These are phyloP conservation scores for Ormosia emarginata DNA, from an alignment of 306 rosid genomes.

Conservation along the genomic window DNA sequence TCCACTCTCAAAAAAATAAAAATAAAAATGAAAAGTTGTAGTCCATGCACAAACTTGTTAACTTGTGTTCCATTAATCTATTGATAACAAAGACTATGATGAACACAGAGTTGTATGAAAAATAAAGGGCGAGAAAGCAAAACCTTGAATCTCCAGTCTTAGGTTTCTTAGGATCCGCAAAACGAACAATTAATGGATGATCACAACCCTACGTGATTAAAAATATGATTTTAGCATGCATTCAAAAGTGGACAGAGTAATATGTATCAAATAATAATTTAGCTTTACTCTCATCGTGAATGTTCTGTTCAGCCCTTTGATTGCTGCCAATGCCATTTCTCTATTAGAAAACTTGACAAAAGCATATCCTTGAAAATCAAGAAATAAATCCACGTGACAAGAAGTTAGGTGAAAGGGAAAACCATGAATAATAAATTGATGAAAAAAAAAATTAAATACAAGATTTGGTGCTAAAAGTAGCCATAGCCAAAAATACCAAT, in stretches of 20 bases:
- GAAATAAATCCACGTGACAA: conserved; percentile 20
- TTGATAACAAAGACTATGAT: neutral
- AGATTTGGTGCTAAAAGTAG: conserved; percentile 5
- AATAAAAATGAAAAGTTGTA: neutral
- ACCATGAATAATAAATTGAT: conserved; percentile 12
- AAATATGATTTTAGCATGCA: conserved; percentile 26
- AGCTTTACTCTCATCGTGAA: conserved; percentile 71
- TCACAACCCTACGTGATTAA: conserved; percentile 65
- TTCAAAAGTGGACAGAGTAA: conserved; percentile 17
- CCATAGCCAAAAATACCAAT: neutral
- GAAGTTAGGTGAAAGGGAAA: conserved; percentile 21
- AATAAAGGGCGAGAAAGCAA: conserved; percentile 19
- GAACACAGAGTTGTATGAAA: conserved; percentile 7
- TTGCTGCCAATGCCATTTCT: conserved; percentile 84
- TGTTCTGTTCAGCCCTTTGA: conserved; percentile 66
- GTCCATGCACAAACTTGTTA: neutral
- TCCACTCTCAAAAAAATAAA: neutral
- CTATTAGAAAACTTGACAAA: conserved; percentile 68
- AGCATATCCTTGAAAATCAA: conserved; percentile 58
- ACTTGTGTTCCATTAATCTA: neutral
- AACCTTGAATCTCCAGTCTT: conserved; percentile 73
- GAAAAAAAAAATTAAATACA: neutral
- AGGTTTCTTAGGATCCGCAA: conserved; percentile 89
- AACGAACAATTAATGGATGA: conserved; percentile 79
- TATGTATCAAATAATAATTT: conserved; percentile 7